A percentile compares a stretch with the other conserved stretches of the same genome.
These are phyloP conservation scores for Metschnikowia corniflorae DNA, from an alignment of 805 yeast genomes.

Conservation along the genomic window DNA sequence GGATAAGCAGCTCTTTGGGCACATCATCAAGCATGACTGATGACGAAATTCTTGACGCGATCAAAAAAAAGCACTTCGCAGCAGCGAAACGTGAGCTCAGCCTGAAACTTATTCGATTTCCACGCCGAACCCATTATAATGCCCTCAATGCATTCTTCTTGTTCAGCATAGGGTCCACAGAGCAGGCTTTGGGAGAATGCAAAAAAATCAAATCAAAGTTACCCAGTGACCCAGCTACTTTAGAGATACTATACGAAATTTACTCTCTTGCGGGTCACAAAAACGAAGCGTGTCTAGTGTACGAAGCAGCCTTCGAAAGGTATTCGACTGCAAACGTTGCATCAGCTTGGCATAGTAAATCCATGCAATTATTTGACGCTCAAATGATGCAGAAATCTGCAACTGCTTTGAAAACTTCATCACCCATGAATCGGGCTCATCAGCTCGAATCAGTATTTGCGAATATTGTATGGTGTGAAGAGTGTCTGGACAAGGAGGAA, in stretches of 20 bases:
- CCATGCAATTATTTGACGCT: conserved; percentile 46
- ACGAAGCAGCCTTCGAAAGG: conserved; percentile 56
- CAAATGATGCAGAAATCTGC: conserved; percentile 52
- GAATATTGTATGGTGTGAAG: conserved; percentile 40
- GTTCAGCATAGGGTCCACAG: conserved; percentile 29
- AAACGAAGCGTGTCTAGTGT: conserved; percentile 44
- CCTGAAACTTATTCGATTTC: conserved; percentile 50
- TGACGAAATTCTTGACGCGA: conserved; percentile 36
- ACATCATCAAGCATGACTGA: conserved; percentile 17
- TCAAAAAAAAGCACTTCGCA: conserved; percentile 51
- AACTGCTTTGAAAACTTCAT: conserved; percentile 21
- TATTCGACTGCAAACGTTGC: conserved; percentile 49
- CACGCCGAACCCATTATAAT: conserved; percentile 52
- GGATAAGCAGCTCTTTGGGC: too few species aligned
- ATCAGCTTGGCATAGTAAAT: conserved; percentile 54
- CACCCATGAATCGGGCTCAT: conserved; percentile 25
- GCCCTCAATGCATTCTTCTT: conserved; percentile 41
- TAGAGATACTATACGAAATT: conserved; percentile 45
- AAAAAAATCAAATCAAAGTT: conserved; percentile 27
- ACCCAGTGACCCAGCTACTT: conserved; percentile 55
- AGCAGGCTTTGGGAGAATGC: conserved; percentile 32
- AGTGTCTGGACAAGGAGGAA: conserved; percentile 42
- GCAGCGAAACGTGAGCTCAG: conserved; percentile 49
- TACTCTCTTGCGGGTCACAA: conserved; percentile 31
- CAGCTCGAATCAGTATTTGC: conserved; percentile 57